A percentile compares a stretch with the other conserved stretches of the same genome.
Conservation (phyloP, 148 eudicot species). For the Camellia granthamiana region DNA sequence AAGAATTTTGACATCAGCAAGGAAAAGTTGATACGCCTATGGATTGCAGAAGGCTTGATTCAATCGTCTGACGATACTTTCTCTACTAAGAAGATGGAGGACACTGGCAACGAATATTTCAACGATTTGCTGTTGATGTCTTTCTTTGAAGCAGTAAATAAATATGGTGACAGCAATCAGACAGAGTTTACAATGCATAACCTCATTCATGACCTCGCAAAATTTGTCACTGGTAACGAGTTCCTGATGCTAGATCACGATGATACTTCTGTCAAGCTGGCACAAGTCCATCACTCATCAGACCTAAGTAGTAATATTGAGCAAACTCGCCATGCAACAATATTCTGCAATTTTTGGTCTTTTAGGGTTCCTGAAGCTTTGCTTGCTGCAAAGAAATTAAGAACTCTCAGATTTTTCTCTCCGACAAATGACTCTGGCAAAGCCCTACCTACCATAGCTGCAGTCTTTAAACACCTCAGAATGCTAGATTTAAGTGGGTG, state of each 20-base stretch:
- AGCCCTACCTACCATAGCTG: background rate
- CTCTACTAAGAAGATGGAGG: conserved; percentile 18
- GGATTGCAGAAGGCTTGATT: conserved; percentile 30
- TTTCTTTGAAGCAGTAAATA: conserved; percentile 13
- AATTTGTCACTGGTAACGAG: conserved; percentile 16
- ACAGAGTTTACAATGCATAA: conserved; percentile 13
- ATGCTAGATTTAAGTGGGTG: conserved; percentile 16
- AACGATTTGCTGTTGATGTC: conserved; percentile 21
- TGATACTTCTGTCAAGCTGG: background rate
- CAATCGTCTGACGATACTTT: conserved; percentile 13
- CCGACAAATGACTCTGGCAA: background rate
- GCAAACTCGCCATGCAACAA: background rate
- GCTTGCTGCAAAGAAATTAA: background rate
- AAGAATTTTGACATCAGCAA: background rate
- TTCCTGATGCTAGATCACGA: background rate
- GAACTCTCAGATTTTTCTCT: conserved; percentile 2
- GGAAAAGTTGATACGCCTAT: conserved; percentile 16
- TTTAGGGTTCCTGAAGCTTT: conserved; percentile 7
- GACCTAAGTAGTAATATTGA: background rate
- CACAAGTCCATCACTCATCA: background rate
- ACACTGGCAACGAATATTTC: conserved; percentile 23
- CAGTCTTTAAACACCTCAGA: conserved; percentile 7
- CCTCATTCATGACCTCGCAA: conserved; percentile 21
- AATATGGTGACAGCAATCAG: background rate
- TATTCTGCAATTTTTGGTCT: background rate